These are phyloP conservation scores for Heritiera fomes DNA, from an alignment of 345 rosid genomes.

Conservation along the genomic window DNA sequence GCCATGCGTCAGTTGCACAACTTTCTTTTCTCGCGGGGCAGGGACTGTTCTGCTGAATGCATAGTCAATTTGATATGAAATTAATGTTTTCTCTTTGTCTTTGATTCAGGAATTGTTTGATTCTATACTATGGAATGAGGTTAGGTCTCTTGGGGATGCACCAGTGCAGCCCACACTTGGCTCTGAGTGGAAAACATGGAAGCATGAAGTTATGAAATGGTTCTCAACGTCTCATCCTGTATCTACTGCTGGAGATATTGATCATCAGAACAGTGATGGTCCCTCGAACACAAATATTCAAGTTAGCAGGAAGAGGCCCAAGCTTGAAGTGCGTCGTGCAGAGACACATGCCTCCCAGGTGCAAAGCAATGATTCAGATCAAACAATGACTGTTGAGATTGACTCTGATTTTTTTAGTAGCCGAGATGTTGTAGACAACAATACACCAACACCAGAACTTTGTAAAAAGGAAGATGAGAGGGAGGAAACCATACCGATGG, in stretches of 20 bases:
- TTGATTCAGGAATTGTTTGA: constrained; percentile 72
- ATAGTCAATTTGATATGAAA: neutral
- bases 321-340: constrained; percentile 94
- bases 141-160: constrained; percentile 66
- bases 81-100: constrained; percentile 14
- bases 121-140: constrained; percentile 78
- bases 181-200: constrained; percentile 98
- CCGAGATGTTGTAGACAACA: constrained; percentile 41
- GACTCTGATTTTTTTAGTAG: constrained; percentile 58
- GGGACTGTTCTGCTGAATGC: neutral
- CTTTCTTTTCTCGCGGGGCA: neutral
- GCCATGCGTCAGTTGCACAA: neutral
- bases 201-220: constrained; percentile 85
- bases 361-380: constrained; percentile 46
- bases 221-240: constrained; percentile 60
- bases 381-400: constrained; percentile 47
- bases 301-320: constrained; percentile 71
- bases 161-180: constrained; percentile 64
- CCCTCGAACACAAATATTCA: constrained; percentile 50
- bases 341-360: constrained; percentile 63
- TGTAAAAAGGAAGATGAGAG: constrained; percentile 30
- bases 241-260: constrained; percentile 43
- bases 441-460: constrained; percentile 35
- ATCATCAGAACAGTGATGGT: constrained; percentile 43
- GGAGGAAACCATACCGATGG: constrained; percentile 37